Conservation (phyloP, 2,329 filamentous ascomycete genomes). For the Hypoxylon sp. region DNA sequence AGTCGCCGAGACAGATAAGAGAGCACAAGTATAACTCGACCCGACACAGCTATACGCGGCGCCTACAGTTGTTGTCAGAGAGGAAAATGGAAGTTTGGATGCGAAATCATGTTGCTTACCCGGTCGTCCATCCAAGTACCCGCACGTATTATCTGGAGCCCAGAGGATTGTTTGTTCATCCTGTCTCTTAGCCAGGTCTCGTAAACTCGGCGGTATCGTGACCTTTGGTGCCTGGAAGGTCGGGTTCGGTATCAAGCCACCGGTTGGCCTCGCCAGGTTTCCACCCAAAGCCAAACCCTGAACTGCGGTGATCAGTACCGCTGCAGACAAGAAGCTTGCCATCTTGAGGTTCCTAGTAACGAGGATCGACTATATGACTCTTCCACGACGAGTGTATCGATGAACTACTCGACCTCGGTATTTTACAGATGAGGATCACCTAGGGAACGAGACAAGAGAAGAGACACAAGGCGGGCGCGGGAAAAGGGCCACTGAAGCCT, state of each 20-base stretch:
- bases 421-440: conserved; percentile 14
- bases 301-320: conserved; percentile 46
- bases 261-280: conserved; percentile 48
- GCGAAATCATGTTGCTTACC: conserved; percentile 43
- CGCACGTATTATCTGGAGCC: conserved; percentile 61
- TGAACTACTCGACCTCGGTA: conserved; percentile 7
- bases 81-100: too few species aligned
- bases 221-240: conserved; percentile 53
- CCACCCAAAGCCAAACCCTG: conserved; percentile 49
- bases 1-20: conserved; percentile 47
- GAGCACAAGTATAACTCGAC: conserved; percentile 49
- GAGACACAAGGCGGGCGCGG: conserved; percentile 12
- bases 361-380: conserved; percentile 1
- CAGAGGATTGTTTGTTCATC: conserved; percentile 52
- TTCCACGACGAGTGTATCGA: conserved; percentile 20
- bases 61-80: conserved; percentile 40
- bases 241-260: conserved; percentile 44
- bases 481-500: conserved; percentile 17
- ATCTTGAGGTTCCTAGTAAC: conserved; percentile 30
- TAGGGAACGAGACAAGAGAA: conserved; percentile 21
- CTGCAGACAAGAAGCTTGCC: conserved; percentile 41
- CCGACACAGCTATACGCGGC: conserved; percentile 52
- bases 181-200: conserved; percentile 48
- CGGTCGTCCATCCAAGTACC: conserved; percentile 54
- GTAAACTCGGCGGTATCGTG: conserved; percentile 50